Evolutionary conservation across 1,139 yeast genomes (phyloP), one percentile per base, ranked within the genome.

Genomic region (Taphrina wiesneri): DNA sequence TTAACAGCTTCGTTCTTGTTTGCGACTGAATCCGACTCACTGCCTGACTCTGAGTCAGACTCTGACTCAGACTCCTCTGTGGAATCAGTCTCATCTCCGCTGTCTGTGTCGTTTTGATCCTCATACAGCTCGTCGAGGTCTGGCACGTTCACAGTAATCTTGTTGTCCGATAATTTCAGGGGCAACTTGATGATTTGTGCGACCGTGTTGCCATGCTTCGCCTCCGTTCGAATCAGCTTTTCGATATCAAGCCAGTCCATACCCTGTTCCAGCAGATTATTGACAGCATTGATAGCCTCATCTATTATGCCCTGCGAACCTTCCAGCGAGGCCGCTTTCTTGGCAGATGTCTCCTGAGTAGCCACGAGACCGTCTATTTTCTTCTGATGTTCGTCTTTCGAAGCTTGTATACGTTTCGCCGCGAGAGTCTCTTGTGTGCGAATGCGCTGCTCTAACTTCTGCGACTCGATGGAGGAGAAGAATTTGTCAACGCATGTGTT

Each of bases 231-330:
- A 65, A 93, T 86, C 66, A 87, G 78, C 70, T 87, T 85, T 74
- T 88, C 97, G 68, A 92, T 91, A 70, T 90, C 88, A 39, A 85
- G 82, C 99, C 99, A 93, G 74, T 93, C 98, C 92, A 90, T 90
- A 70, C 90, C 95, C 74, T 90, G 96, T 63, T 87, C 86, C 4
- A 92, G 71, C 66, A 90, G 77, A 0, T 79, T 79, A 68, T 86
- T 87, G 7, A 93, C 87, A 11, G 90, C 87, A 15, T 75, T 77
- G 67, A 84, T 86, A 57, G 96, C 91, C 28, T 84, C 84, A 65
- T 88, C 93, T 1, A 92, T 92, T 43, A 84, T 74, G 36, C 85
- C 85, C 2, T 95, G 87, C 74, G 88, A 82, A 46, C 81, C 78
- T 68, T 89, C 88, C 47, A 93, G 85, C 4, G 89, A 80, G 70